phyloP scores from a whole-genome alignment of 139 green algal genomes.

The Chlorella sorokiniana region DNA sequence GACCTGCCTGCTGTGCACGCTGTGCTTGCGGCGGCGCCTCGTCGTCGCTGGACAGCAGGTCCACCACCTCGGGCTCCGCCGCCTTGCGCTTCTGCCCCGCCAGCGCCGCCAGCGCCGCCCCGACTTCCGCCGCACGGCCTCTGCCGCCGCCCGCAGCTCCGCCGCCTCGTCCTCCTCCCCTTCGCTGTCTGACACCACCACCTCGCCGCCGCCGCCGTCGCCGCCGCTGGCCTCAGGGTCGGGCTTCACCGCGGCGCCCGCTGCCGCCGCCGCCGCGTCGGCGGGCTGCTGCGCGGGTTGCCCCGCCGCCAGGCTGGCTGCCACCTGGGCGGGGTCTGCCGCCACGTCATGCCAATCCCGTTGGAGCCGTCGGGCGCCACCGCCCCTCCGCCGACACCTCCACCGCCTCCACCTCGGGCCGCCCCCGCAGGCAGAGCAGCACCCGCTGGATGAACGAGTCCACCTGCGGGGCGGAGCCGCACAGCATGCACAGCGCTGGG shows the following conservation, averaged over 20 bases:
- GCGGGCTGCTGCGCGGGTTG: not conserved
- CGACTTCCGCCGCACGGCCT: not conserved
- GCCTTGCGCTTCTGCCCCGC: conserved; percentile 29
- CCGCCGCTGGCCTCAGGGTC: not conserved
- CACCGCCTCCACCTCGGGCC: conserved; percentile 57
- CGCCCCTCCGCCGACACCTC: conserved; percentile 55
- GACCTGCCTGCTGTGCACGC: not conserved
- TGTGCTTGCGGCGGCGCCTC: conserved; percentile 12
- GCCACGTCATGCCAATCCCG: conserved; percentile 18
- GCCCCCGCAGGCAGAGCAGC: conserved; percentile 38
- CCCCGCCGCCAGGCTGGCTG: not conserved
- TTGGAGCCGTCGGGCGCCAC: conserved; percentile 59
- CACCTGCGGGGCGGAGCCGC: conserved; percentile 5
- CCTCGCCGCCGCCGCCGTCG: not conserved
- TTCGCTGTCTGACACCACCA: conserved; percentile 20
- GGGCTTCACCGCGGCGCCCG: not conserved
- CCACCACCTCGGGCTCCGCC: conserved; percentile 39
- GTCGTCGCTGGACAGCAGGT: conserved; percentile 36
- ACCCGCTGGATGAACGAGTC: conserved; percentile 64
- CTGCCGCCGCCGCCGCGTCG: not conserved
- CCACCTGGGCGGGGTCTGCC: conserved; percentile 20
- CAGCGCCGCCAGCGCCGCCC: not conserved
- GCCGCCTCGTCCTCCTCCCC: conserved; percentile 38
- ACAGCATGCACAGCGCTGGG: not conserved
- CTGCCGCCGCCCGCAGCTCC: conserved; percentile 13